Base-by-base conservation (phyloP, 306 rosid genomes). In the Sindora glabra region DNA sequence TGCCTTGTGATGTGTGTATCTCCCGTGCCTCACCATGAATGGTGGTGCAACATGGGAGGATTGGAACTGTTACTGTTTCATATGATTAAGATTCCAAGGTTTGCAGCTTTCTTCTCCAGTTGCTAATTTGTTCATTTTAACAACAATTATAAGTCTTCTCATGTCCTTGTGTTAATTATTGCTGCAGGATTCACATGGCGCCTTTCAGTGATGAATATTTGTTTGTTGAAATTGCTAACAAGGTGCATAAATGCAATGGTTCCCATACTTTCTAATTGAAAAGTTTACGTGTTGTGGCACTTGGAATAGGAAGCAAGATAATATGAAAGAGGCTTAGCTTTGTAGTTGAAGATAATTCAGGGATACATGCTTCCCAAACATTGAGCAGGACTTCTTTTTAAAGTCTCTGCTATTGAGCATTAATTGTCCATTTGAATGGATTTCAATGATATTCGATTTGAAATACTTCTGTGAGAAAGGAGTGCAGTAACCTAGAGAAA, bases 151-250 rank as follows among this genome's bases (percentile, higher is more conserved):
- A 32, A 64, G 32, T 29, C 58, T 67, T 73, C 59, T 78, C 59
- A 72, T 75, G 38, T 79, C 65, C 69, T 58, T 62, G 71, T 55
- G 19, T 79, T 77, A 49, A 76, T 76, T 75, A 27, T 54, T 68
- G 68, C 21, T 79, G 86, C 73, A 91, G 97, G 95, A 87, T 91
- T 74, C 96, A 91, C 77, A 87, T 91, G 97, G 97, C 97, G 64
- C 97, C 97, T 75, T 91, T 91, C 89, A 83, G 91, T 42, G 97
- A 91, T 75, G 96, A 91, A 69, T 91, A 87, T 79, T 75, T 91
- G 67, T 91, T 91, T 74, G 80, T 87, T 70, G 97, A 91, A 81
- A 77, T 91, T 50, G 96, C 97, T 64, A 91, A 87, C 68, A 91
- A 91, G 97, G 97, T 91, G 74, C 9, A 83, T 69, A 16, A 55